Conservation (phyloP, 2,329 filamentous ascomycete species). For the Coniochaeta prunicola region DNA sequence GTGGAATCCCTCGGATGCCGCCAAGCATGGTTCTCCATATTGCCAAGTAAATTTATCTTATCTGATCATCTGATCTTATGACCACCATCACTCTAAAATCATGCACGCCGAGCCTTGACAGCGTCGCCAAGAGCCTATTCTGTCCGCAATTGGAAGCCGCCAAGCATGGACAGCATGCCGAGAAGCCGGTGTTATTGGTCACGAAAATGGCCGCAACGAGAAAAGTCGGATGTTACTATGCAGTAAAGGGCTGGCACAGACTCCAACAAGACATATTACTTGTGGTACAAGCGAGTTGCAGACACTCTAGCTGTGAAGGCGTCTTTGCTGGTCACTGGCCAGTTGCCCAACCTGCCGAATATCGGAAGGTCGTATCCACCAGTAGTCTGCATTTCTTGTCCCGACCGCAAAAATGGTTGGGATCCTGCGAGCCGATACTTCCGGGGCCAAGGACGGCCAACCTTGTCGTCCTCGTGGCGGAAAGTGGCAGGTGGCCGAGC, state of each 20-base stretch:
- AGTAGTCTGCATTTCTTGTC: too few species aligned
- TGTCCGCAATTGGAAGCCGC: not conserved
- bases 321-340: not conserved
- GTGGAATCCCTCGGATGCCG: not conserved
- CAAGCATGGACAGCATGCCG: not conserved
- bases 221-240: not conserved
- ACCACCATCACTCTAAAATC: not conserved
- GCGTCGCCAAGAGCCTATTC: not conserved
- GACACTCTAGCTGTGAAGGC: not conserved
- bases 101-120: not conserved
- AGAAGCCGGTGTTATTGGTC: not conserved
- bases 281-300: not conserved
- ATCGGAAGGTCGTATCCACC: not conserved
- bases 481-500: not conserved
- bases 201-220: not conserved
- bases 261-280: not conserved
- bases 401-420: not conserved
- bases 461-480: not conserved
- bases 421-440: not conserved
- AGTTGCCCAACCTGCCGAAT: not conserved
- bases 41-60: slow-evolving; percentile 3
- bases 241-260: not conserved
- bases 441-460: not conserved
- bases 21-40: not conserved
- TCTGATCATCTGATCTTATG: slow-evolving; percentile 4